Base-by-base conservation (phyloP, 2,329 filamentous ascomycete genomes). In the Xylaria sp. region DNA sequence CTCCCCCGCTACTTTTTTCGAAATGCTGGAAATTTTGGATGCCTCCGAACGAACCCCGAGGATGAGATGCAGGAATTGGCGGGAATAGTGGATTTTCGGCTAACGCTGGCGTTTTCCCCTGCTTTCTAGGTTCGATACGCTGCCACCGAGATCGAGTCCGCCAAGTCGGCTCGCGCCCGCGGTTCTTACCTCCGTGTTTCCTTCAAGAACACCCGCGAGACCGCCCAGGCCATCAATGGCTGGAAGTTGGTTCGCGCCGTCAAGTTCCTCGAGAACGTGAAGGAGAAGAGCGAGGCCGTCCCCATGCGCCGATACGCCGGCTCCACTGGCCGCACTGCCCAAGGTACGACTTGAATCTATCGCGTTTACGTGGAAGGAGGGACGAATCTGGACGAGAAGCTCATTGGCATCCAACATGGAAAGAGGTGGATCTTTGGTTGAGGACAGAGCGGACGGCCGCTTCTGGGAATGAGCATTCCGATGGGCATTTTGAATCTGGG, bases 131-230 rank as follows among this genome's bases (percentile, higher is more conserved):
- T 96, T 85, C 91, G 92, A 81, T 97, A 97, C 92, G 91, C 91
- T 81, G 90, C 90, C 78, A 90, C 88, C 76, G 85, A 92, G 78
- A 93, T 95, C 78, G 83, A 89, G 74, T 82, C 87, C 79, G 85
- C 88, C 73, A 97, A 96, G 87, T 96, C 91, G 83, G 94, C 94
- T 80, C 91, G 93, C 84, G 90, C 93, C 77, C 92, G 94, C 82
- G 94, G 95, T 81, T 92, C 92, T 79, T 99, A 97, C 86, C 90
- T 99, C 75, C 92, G 94, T 78, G 93, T 97, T 74, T 96, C 91
- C 73, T 99, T 97, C 91, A 99, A 99, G 89, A 99, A 99, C 89
- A 99, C 94, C 78, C 92, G 94, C 77, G 95, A 99, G 86, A 97
- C 93, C 71, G 94, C 95, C 69, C 94, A 97, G 85, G 92, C 92